Percentiles rank a stretch among this genome's conserved stretches.
Evolutionary conservation across 176 grass and related monocot genomes (phyloP).

Genomic region (Carex scoparia): DNA sequence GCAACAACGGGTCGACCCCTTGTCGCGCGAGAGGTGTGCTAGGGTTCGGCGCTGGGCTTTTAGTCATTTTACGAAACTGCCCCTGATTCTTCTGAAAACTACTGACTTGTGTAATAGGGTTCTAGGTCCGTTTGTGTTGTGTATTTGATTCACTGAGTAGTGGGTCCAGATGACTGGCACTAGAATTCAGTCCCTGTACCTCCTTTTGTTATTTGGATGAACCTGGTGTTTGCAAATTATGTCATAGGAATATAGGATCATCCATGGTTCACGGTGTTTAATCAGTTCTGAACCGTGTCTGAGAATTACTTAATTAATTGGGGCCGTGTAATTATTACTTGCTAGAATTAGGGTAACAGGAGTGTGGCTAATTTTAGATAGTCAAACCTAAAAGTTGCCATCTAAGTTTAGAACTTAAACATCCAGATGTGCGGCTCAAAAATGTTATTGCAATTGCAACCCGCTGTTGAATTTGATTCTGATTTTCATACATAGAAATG

Average conservation of each 20-base stretch:
- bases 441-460: not conserved
- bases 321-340: not conserved
- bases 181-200: not conserved
- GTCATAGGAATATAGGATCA: not conserved
- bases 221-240: not conserved
- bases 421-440: not conserved
- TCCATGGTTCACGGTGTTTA: slow-evolving; percentile 1
- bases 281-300: not conserved
- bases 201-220: not conserved
- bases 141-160: not conserved
- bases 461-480: not conserved
- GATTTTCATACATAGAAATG: not conserved
- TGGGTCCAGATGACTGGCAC: not conserved
- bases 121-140: not conserved
- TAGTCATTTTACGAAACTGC: slow-evolving; percentile 3
- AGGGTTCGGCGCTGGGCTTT: slow-evolving; percentile 17
- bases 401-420: not conserved
- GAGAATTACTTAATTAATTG: not conserved
- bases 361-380: not conserved
- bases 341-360: not conserved
- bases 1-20: not conserved
- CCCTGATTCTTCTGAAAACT: slow-evolving; percentile 4
- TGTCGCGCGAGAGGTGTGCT: slow-evolving; percentile 13
- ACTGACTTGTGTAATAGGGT: not conserved
- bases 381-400: not conserved